A percentile compares a stretch with the other conserved stretches of the same genome.
phyloP scores from a whole-genome alignment of 352 stramenopile genomes.

The Globisporangium heterothallicum region DNA sequence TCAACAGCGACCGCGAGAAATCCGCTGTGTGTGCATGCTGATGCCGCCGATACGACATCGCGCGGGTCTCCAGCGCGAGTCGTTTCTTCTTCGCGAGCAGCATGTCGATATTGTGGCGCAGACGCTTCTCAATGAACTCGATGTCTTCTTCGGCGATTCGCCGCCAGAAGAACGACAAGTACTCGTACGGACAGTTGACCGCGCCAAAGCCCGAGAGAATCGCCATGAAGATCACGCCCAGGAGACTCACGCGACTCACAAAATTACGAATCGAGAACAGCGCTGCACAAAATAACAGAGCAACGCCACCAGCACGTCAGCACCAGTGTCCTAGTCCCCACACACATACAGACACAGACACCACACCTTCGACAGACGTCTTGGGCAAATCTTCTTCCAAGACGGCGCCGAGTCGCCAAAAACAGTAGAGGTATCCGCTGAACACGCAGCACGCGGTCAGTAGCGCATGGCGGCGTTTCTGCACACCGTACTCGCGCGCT shows the following conservation, averaged over 20 bases:
- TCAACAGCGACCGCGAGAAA: constrained; percentile 22
- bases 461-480: constrained; percentile 18
- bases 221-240: constrained; percentile 81
- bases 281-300: constrained; percentile 17
- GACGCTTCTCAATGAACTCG: constrained; percentile 69
- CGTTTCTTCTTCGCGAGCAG: constrained; percentile 82
- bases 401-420: constrained; percentile 62
- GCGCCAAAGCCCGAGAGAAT: constrained; percentile 77
- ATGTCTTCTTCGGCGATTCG: constrained; percentile 75
- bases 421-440: constrained; percentile 61
- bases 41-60: constrained; percentile 19
- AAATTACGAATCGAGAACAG: constrained; percentile 78
- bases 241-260: constrained; percentile 74
- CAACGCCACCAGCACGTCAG: neutral
- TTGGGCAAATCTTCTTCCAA: constrained; percentile 36
- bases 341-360: neutral
- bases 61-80: constrained; percentile 40
- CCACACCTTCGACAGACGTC: constrained; percentile 42
- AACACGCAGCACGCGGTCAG: constrained; percentile 23
- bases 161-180: constrained; percentile 80
- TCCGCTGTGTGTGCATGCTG: neutral
- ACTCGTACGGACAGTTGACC: constrained; percentile 84
- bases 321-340: no score
- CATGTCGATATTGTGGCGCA: constrained; percentile 81
- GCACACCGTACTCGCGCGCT: constrained; percentile 53